phyloP scores from a whole-genome alignment of 495 filamentous ascomycete genomes.

The Opeltia flavorubescens region DNA sequence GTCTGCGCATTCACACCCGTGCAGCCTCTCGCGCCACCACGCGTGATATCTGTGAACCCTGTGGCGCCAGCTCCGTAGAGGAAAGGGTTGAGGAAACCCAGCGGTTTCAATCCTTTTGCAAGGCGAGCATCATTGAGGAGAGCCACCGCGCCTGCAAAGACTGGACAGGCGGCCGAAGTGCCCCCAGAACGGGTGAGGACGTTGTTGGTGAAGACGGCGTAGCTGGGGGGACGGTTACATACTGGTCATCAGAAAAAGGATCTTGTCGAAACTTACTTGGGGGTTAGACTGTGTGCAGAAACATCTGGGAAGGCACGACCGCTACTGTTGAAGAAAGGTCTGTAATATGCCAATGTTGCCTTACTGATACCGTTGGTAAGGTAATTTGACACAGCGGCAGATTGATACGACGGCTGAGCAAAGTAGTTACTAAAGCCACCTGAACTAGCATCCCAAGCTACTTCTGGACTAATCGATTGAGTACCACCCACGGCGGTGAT shows the following conservation, averaged over 20 bases:
- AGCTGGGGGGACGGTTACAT: slow-evolving; percentile 6
- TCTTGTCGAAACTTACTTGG: slow-evolving; percentile 17
- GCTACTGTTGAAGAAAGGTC: slow-evolving; percentile 34
- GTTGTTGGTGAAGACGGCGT: slow-evolving; percentile 21
- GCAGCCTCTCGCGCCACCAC: slow-evolving; percentile 20
- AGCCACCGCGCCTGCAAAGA: slow-evolving; percentile 32
- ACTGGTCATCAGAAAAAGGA: not conserved
- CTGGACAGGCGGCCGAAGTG: slow-evolving; percentile 37
- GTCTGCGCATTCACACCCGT: slow-evolving; percentile 20
- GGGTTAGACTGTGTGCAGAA: slow-evolving; percentile 33
- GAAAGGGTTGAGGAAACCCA: slow-evolving; percentile 43
- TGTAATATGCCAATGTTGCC: slow-evolving; percentile 26
- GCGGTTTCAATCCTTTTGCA: slow-evolving; percentile 26
- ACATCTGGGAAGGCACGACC: slow-evolving; percentile 65
- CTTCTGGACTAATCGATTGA: slow-evolving; percentile 35
- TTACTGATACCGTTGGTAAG: slow-evolving; percentile 24
- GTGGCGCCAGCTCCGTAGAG: slow-evolving; percentile 24
- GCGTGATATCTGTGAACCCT: slow-evolving; percentile 23
- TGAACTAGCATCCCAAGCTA: slow-evolving; percentile 31
- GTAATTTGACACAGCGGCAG: slow-evolving; percentile 36
- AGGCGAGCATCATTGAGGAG: slow-evolving; percentile 38
- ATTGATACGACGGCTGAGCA: slow-evolving; percentile 44
- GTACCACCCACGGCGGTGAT: slow-evolving; percentile 55
- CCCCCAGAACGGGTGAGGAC: slow-evolving; percentile 25
- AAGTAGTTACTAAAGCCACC: slow-evolving; percentile 61